These are phyloP conservation scores for Fusarium goolgardi DNA, from an alignment of 2,329 filamentous ascomycete species.

Conservation along the genomic window DNA sequence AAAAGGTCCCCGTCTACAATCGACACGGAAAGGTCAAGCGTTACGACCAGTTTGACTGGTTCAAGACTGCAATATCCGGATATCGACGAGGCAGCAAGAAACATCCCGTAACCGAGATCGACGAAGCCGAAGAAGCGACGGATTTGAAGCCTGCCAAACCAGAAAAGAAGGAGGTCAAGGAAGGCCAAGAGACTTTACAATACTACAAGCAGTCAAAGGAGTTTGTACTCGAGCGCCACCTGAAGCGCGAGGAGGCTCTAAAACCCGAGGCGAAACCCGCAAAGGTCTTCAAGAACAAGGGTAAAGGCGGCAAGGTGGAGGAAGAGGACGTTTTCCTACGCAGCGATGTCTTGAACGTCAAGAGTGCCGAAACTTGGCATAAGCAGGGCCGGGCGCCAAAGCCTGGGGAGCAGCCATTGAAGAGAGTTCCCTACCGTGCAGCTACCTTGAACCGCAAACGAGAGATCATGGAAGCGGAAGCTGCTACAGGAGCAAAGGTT, in stretches of 20 bases:
- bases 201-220: conserved; percentile 89
- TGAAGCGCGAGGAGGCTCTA: conserved; percentile 92
- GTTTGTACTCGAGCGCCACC: conserved; percentile 84
- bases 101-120: conserved; percentile 72
- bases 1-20: conserved; percentile 85
- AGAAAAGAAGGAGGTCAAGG: conserved; percentile 77
- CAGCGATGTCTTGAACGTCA: conserved; percentile 83
- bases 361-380: conserved; percentile 96
- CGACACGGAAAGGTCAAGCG: conserved; percentile 79
- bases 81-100: conserved; percentile 68
- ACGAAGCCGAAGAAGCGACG: conserved; percentile 81
- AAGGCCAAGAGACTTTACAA: conserved; percentile 84
- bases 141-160: conserved; percentile 80
- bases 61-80: conserved; percentile 79
- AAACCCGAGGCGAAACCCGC: conserved; percentile 74
- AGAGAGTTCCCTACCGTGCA: conserved; percentile 88
- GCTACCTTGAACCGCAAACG: conserved; percentile 88
- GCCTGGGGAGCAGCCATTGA: conserved; percentile 78
- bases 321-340: conserved; percentile 85
- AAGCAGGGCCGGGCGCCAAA: conserved; percentile 88
- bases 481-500: conserved; percentile 82
- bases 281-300: conserved; percentile 78
- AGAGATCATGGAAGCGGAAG: conserved; percentile 87
- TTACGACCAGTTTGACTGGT: conserved; percentile 89
- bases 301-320: conserved; percentile 77